These are phyloP conservation scores for Gyrodon lividus DNA, from an alignment of 768 basidiomycete genomes.

Conservation along the genomic window DNA sequence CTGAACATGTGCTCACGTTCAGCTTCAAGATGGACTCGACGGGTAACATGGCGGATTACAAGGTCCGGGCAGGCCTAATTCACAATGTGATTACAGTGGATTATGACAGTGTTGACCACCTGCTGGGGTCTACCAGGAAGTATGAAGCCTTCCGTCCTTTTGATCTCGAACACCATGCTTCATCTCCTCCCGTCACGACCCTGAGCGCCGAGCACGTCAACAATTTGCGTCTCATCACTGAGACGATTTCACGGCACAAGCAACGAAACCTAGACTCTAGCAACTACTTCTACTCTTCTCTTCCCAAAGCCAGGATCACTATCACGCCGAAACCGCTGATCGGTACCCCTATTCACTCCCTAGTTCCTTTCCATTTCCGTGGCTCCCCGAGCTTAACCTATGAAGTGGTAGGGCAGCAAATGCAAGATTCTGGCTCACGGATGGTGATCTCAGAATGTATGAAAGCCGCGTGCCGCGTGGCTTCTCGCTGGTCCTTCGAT, in stretches of 20 bases:
- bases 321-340: slow-evolving; percentile 30
- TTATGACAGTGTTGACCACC: slow-evolving; percentile 67
- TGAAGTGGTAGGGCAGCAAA: slow-evolving; percentile 31
- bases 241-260: slow-evolving; percentile 27
- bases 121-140: slow-evolving; percentile 34
- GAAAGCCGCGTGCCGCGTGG: slow-evolving; percentile 74
- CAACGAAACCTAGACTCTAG: slow-evolving; percentile 19
- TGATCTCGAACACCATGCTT: slow-evolving; percentile 2
- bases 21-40: slow-evolving; percentile 62
- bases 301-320: slow-evolving; percentile 28
- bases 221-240: slow-evolving; percentile 32
- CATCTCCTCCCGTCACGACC: not conserved
- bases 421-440: slow-evolving; percentile 43
- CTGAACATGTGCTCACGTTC: slow-evolving; percentile 73
- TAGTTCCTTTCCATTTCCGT: slow-evolving; percentile 32
- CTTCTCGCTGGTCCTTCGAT: slow-evolving; percentile 69
- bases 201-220: slow-evolving; percentile 21
- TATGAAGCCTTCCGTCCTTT: slow-evolving; percentile 23
- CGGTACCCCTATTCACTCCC: slow-evolving; percentile 29
- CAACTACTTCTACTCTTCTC: slow-evolving; percentile 25
- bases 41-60: slow-evolving; percentile 69
- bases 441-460: slow-evolving; percentile 74
- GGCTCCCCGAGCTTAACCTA: slow-evolving; percentile 58
- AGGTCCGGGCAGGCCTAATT: slow-evolving; percentile 70
- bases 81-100: slow-evolving; percentile 61